Base-by-base conservation (phyloP, 2,329 filamentous ascomycete genomes). In the Sporothrix sp. region DNA sequence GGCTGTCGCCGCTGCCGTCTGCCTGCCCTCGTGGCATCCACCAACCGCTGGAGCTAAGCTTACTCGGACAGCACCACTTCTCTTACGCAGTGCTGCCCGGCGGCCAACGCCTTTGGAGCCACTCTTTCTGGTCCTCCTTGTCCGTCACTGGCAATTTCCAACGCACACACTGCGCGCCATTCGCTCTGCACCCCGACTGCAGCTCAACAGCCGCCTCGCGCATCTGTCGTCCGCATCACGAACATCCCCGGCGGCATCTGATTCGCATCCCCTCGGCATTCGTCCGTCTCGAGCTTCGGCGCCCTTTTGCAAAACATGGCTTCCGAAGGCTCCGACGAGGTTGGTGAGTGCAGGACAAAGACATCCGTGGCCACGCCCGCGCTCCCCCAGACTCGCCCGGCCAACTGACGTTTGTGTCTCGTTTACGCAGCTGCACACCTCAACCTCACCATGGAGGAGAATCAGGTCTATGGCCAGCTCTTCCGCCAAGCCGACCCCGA, bases 401-500 rank as follows among this genome's bases (percentile, higher is more conserved):
- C 3, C 14, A 3, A 35, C 52, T 54, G 33, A 52, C 39, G 2
- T 28, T 18, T 13, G 5, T 10, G 4, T 18, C 10, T 37, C 13
- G 7, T 18, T 30, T 30, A 38, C 7, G 1, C 57, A 80, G 76
- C 69, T 59, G 80, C 83, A 57, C 85, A 84, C 67, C 78, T 95
- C 60, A 95, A 95, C 71, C 80, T 97, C 58, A 87, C 82, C 27
- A 71, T 86, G 44, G 89, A 97, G 59, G 93, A 98, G 77, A 96
- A 95, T 72, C 85, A 88, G 67, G 81, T 87, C 53, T 98, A 94
- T 68, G 87, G 85, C 60, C 88, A 93, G 68, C 82, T 98, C 56
- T 96, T 98, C 71, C 82, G 86, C 66, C 84, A 89, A 61, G 93
- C 93, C 58, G 93, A 98, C 68, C 85, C 84, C 53, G 93, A 96